Evolutionary conservation across 2,329 filamentous ascomycete genomes (phyloP).

Genomic region (Penicillium sp.): DNA sequence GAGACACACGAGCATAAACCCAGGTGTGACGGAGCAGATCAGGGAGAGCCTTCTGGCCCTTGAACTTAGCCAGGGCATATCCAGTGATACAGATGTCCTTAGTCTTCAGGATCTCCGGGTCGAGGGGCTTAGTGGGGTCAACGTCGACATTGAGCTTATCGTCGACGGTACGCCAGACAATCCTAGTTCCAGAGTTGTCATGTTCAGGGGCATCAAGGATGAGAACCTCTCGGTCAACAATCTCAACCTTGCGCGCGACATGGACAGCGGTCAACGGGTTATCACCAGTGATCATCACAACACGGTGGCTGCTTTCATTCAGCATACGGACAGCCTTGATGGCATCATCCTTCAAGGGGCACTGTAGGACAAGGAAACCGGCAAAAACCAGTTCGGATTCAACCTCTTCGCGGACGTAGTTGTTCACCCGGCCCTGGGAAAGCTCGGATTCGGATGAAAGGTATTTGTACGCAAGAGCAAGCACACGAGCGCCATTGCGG

Average conservation of each 20-base stretch:
- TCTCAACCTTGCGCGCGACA: slow-evolving; percentile 92
- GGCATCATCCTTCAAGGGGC: slow-evolving; percentile 93
- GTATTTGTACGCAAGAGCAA: slow-evolving; percentile 92
- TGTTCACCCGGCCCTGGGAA: slow-evolving; percentile 81
- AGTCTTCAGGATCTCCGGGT: slow-evolving; percentile 71
- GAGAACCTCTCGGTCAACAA: slow-evolving; percentile 90
- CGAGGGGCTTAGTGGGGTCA: slow-evolving; percentile 75
- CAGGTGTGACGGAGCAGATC: slow-evolving; percentile 83
- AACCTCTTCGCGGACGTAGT: slow-evolving; percentile 88
- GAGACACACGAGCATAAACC: slow-evolving; percentile 97
- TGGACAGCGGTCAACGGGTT: slow-evolving; percentile 96
- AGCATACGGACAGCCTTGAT: slow-evolving; percentile 93
- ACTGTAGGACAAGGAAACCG: slow-evolving; percentile 92
- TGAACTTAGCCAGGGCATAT: slow-evolving; percentile 87
- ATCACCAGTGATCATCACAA: slow-evolving; percentile 99
- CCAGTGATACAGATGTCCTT: slow-evolving; percentile 97
- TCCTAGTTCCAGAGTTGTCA: slow-evolving; percentile 71
- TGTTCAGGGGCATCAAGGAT: slow-evolving; percentile 95
- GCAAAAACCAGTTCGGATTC: slow-evolving; percentile 84
- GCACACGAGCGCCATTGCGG: slow-evolving; percentile 87
- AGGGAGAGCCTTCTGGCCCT: slow-evolving; percentile 70
- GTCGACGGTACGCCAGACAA: slow-evolving; percentile 94
- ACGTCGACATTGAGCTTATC: slow-evolving; percentile 84
- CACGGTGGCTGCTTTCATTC: slow-evolving; percentile 96
- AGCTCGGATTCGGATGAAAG: slow-evolving; percentile 78